Percentiles rank a stretch among this genome's conserved stretches.
Evolutionary conservation across 257 asterid species (phyloP).

Genomic region (Gentiana straminea): DNA sequence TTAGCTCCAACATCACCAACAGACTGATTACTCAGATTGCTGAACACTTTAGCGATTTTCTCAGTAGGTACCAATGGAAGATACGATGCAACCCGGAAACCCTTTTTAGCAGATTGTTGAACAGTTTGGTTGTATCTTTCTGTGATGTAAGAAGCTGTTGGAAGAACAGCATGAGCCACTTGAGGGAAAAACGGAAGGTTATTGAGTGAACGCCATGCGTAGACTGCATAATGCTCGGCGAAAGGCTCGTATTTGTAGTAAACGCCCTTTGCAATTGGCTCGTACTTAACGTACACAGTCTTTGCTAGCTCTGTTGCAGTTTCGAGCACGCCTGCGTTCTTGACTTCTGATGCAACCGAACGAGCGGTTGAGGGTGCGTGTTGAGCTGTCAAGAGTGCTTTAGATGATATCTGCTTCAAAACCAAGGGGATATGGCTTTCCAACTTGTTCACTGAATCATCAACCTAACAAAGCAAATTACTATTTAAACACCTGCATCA

Average conservation of each 20-base stretch:
- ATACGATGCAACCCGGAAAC: slow-evolving; percentile 59
- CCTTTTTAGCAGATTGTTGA: slow-evolving; percentile 47
- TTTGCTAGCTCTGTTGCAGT: slow-evolving; percentile 73
- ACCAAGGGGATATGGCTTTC: slow-evolving; percentile 53
- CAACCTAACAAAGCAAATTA: slow-evolving; percentile 36
- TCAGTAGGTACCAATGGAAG: slow-evolving; percentile 78
- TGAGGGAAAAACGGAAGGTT: slow-evolving; percentile 63
- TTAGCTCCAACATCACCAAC: slow-evolving; percentile 10
- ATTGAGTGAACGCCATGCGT: slow-evolving; percentile 57
- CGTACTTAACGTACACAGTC: slow-evolving; percentile 53
- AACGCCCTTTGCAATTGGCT: slow-evolving; percentile 70
- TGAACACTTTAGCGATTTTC: slow-evolving; percentile 53
- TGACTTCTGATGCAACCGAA: slow-evolving; percentile 52
- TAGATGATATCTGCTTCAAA: slow-evolving; percentile 43
- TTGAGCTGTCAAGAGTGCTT: slow-evolving; percentile 46
- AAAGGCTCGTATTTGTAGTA: slow-evolving; percentile 73
- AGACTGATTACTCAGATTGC: slow-evolving; percentile 12
- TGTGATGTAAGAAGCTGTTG: slow-evolving; percentile 58
- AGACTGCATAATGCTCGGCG: slow-evolving; percentile 72
- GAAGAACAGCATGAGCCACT: slow-evolving; percentile 61
- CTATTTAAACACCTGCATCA: too few relatives aligned
- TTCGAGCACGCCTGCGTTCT: slow-evolving; percentile 54
- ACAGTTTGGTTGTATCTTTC: slow-evolving; percentile 70
- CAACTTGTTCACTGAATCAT: slow-evolving; percentile 54
- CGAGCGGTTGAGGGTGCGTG: slow-evolving; percentile 63